A percentile compares a stretch with the other conserved stretches of the same genome.
phyloP scores from a whole-genome alignment of 139 green algal species.

The Haematococcus lacustris region DNA sequence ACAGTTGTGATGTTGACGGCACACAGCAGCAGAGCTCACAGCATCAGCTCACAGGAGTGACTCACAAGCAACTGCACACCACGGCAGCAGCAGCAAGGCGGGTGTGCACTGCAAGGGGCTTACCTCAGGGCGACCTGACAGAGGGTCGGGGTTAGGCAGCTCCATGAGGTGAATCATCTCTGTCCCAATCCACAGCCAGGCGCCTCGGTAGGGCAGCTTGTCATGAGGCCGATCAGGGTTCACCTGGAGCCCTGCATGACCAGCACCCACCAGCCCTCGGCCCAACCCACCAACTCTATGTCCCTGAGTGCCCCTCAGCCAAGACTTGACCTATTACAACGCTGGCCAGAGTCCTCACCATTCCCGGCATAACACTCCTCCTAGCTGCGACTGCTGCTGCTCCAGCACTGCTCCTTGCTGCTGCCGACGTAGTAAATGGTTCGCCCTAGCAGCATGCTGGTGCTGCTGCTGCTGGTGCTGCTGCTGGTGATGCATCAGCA shows the following conservation, averaged over 20 bases:
- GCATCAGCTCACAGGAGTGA: neutral
- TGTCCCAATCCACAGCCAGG: conserved; percentile 75
- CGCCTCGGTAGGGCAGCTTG: conserved; percentile 82
- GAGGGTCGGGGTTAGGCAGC: conserved; percentile 79
- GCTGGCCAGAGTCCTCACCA: no score
- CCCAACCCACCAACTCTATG: no score
- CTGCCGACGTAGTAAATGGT: no score
- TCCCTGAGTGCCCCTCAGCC: no score
- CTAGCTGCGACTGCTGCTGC: no score
- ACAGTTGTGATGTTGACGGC: neutral
- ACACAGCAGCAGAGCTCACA: neutral
- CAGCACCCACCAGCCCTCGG: no score
- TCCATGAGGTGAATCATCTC: conserved; percentile 93
- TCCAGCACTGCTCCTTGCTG: no score
- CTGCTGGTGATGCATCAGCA: no score
- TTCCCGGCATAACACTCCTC: no score
- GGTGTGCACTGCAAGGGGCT: neutral
- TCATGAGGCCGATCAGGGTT: conserved; percentile 77
- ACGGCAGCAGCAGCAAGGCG: neutral
- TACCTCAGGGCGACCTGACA: conserved; percentile 40
- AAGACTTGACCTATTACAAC: no score
- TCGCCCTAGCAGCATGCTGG: no score
- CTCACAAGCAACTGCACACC: neutral
- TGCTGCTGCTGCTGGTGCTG: no score
- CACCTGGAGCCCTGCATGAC: conserved; percentile 52